Conservation (phyloP, 306 rosid species). For the Rubus parviflorus region DNA sequence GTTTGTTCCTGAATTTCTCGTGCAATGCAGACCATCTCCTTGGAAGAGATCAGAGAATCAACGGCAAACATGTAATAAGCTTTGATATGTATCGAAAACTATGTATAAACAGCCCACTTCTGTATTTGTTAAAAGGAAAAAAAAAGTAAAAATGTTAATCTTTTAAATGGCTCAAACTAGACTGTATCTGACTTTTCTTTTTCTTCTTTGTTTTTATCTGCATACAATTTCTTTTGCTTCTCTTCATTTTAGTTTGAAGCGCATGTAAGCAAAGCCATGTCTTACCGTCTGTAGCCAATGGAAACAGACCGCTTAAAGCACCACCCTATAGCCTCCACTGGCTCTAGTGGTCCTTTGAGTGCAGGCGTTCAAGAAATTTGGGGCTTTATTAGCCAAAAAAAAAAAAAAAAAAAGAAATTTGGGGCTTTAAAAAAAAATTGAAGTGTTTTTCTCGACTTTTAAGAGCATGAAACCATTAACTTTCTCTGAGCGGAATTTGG, state of each 20-base stretch:
- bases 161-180: slow-evolving; percentile 32
- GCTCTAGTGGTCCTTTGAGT: too few species aligned
- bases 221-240: neutral
- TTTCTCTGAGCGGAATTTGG: too few species aligned
- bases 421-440: too few species aligned
- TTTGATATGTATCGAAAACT: slow-evolving; percentile 24
- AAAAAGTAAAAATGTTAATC: neutral
- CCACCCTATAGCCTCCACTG: too few species aligned
- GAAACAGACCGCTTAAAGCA: neutral
- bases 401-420: too few species aligned
- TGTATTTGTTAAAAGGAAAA: slow-evolving; percentile 14
- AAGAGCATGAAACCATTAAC: too few species aligned
- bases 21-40: slow-evolving; percentile 58
- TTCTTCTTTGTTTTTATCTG: neutral
- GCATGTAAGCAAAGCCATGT: neutral
- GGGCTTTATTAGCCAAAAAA: too few species aligned
- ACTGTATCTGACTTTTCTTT: neutral
- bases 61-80: slow-evolving; percentile 68
- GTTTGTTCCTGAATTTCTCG: neutral
- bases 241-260: neutral
- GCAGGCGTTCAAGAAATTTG: too few species aligned
- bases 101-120: slow-evolving; percentile 31
- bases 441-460: too few species aligned
- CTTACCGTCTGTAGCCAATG: neutral
- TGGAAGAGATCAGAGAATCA: slow-evolving; percentile 82